Conservation (phyloP, 2,329 filamentous ascomycete species). For the Fusarium poae region DNA sequence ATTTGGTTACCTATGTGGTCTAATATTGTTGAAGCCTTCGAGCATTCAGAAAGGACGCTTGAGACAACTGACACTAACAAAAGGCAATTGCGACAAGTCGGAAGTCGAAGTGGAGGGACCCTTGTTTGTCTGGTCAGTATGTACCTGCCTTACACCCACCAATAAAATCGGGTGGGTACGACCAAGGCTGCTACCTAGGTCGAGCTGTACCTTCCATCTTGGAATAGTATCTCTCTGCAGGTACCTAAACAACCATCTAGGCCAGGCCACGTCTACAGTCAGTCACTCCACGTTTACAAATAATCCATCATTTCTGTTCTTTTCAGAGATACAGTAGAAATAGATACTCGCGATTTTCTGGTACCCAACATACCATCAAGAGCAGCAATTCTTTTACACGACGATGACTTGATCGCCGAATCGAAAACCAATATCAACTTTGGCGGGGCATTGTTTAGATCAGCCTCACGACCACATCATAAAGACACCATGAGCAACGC, state of each 20-base stretch:
- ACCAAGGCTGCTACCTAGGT: slow-evolving; percentile 46
- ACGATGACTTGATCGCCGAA: slow-evolving; percentile 37
- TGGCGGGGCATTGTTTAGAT: slow-evolving; percentile 45
- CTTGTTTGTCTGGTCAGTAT: slow-evolving; percentile 14
- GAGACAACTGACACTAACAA: slow-evolving; percentile 2
- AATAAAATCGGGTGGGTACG: slow-evolving; percentile 40
- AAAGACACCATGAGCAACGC: slow-evolving; percentile 60
- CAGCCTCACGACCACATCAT: slow-evolving; percentile 34
- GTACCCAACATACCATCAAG: slow-evolving; percentile 6
- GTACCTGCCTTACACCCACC: slow-evolving; percentile 29
- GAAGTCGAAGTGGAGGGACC: slow-evolving; percentile 8
- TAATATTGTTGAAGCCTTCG: background rate
- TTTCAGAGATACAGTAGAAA: background rate
- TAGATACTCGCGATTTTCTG: background rate
- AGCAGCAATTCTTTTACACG: slow-evolving; percentile 14
- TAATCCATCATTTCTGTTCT: slow-evolving; percentile 17
- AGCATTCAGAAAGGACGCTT: background rate
- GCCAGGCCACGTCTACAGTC: slow-evolving; percentile 32
- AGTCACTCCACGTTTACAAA: slow-evolving; percentile 23
- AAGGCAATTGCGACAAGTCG: slow-evolving; percentile 15
- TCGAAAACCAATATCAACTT: slow-evolving; percentile 30
- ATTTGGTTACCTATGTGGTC: background rate
- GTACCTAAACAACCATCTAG: slow-evolving; percentile 2
- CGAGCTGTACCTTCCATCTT: slow-evolving; percentile 12
- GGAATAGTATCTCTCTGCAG: background rate